Base-by-base conservation (phyloP, 2,329 filamentous ascomycete genomes). In the Pestalotiopsis sp. region DNA sequence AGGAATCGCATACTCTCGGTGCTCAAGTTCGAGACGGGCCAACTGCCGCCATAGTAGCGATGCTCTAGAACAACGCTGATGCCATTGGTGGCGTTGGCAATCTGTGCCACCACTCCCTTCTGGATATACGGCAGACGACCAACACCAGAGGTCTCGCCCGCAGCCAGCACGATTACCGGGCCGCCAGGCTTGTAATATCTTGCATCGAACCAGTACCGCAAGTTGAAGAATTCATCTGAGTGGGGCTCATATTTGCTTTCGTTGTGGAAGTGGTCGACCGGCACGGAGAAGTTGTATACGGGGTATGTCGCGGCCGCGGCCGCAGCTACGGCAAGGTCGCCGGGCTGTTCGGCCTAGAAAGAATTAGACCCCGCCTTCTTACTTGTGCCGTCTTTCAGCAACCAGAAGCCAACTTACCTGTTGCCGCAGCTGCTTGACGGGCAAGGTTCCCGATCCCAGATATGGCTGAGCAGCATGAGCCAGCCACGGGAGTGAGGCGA, bases 121-220 rank as follows among this genome's bases (percentile, higher is more conserved):
- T 94, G 89, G 11, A 97, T 81, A 75, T 87, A 95, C 0, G 87
- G 86, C 20, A 97, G 81, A 14, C 93, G 86, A 40, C 78, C 88
- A n/a, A 78, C 81, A 9, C 86, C 92, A 69, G 82, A 82, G 0
- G 90, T 91, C 81, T 97, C 93, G 36, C 93, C 94, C 4, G 87
- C 87, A 52, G 91, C 86, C 4, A 97, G 85, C 4, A 97, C 87
- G 68, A 97, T 92, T 62, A 97, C 91, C 0, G 94, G 94, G 0
- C 94, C 94, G 13, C 94, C 94, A 0, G 87, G 82, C 76, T 90
- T 86, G 81, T 97, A 97, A 81, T 92, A 86, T 59, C 86, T 87
- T 1, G 90, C 89, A 75, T 97, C 93, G 73, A 95, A 94, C 91
- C 91, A 97, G 82, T 96, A 97, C 12, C 93, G 88, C 62, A 95